Evolutionary conservation across 805 yeast species (phyloP), one percentile per base, ranked within the genome.

Genomic region (Zygotorulaspora sp.): DNA sequence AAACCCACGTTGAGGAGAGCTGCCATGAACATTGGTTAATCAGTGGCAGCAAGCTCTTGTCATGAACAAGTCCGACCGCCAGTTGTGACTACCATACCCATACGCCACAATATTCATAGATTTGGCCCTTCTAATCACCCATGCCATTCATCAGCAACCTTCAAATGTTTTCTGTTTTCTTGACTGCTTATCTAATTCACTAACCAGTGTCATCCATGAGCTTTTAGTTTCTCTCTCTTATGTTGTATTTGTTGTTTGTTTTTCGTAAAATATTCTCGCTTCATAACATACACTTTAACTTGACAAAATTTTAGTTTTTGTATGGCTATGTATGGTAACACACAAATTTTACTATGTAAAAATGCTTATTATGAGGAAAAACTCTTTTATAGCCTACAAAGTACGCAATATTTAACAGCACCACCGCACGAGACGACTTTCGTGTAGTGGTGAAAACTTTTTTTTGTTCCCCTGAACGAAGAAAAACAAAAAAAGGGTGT

Each of bases 241-340:
- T 30, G 19, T 35, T 38, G 21, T 21, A 16, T 19, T 15, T 21
- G 30, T 16, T 36, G n/a, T 22, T 28, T 29, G 25, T 33, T 12
- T 29, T 19, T 31, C 18, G 16, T 28, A 16, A 17, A 10, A 23
- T 9, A 26, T 9, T 15, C 25, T 7, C 20, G 27, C 18, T 24
- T n/a, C n/a, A n/a, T n/a, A 25, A 38, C 32, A 21, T 36, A 36
- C 39, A 22, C 6, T 29, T 32, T 38, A 21, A 14, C 17, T 26
- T 26, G n/a, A 17, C 12, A 14, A 11, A 17, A 26, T 12, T 14
- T 26, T 26, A 17, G 14, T 26, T 26, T 26, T 14, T 26, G 14
- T 6, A 17, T 26, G 12, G 15, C 17, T 26, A 26, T 26, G 30
- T 26, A 26, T n/a, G 15, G 16, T 14, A 23, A 14, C 30, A 21